Percentiles rank a stretch among this genome's conserved stretches.
Conservation (phyloP, 139 green algal genomes). For the Chlamydomonas incerta region DNA sequence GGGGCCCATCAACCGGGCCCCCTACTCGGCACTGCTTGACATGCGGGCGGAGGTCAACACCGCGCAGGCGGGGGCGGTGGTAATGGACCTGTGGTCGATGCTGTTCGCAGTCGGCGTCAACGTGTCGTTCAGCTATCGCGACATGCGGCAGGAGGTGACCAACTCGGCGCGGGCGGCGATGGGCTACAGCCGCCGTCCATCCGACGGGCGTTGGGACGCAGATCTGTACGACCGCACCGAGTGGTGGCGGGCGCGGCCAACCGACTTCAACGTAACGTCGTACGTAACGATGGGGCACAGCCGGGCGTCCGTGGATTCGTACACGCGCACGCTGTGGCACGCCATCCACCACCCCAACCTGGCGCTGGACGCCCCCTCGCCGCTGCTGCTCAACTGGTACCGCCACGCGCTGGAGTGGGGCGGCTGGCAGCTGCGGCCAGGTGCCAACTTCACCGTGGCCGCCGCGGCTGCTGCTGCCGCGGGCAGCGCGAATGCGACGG, state of each 20-base stretch:
- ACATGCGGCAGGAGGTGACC: background rate
- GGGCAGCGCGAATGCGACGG: background rate
- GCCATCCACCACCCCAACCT: background rate
- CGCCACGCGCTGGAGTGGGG: background rate
- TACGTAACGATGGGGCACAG: background rate
- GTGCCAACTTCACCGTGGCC: background rate
- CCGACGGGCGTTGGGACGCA: background rate
- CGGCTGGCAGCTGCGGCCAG: background rate
- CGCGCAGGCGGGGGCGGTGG: background rate
- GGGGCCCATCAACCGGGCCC: background rate
- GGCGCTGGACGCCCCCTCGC: background rate
- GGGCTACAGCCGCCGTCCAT: background rate
- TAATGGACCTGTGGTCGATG: background rate
- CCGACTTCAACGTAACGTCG: background rate
- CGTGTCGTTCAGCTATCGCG: background rate
- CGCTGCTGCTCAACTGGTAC: background rate
- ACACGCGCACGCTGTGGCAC: background rate
- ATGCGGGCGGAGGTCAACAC: background rate
- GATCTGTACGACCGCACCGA: background rate
- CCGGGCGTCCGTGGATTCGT: background rate
- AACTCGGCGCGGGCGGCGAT: background rate
- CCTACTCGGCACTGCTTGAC: background rate
- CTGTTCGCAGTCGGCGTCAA: background rate
- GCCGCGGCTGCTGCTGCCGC: background rate
- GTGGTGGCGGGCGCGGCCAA: background rate